These are phyloP conservation scores for Nigrospora sphaerica DNA, from an alignment of 2,329 filamentous ascomycete species.

Conservation along the genomic window DNA sequence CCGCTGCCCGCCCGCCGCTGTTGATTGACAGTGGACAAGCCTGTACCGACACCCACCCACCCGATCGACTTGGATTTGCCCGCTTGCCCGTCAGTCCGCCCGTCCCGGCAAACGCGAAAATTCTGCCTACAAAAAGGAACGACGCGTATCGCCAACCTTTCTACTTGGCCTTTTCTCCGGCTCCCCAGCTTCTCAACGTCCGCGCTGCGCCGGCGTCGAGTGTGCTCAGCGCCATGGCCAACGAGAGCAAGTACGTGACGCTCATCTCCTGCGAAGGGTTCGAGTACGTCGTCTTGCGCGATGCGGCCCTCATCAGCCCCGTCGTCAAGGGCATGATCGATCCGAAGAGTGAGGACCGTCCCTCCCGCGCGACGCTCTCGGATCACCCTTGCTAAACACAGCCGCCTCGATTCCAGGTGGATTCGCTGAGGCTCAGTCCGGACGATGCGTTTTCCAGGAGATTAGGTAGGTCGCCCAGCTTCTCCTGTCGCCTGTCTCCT, in stretches of 20 bases:
- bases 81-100: no score
- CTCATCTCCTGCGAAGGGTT: constrained; percentile 70
- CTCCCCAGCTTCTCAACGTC: no score
- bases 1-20: no score
- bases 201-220: no score
- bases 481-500: not conserved
- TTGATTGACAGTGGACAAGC: no score
- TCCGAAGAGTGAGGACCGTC: constrained; percentile 46
- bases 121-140: constrained; percentile 1
- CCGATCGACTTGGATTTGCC: no score
- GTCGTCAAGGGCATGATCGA: constrained; percentile 72
- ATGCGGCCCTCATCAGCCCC: constrained; percentile 62
- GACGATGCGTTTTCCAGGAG: constrained; percentile 61
- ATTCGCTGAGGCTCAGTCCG: constrained; percentile 58
- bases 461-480: constrained; percentile 54
- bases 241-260: constrained; percentile 62
- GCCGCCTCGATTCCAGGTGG: constrained; percentile 33
- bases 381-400: constrained; percentile 3
- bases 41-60: no score
- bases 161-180: no score
- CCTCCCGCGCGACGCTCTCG: constrained; percentile 6
- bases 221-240: not conserved
- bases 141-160: no score
- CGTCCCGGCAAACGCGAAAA: not conserved
- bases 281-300: constrained; percentile 68